Evolutionary conservation across 352 stramenopile species (phyloP).

Genomic region (Globisporangium paddicum): DNA sequence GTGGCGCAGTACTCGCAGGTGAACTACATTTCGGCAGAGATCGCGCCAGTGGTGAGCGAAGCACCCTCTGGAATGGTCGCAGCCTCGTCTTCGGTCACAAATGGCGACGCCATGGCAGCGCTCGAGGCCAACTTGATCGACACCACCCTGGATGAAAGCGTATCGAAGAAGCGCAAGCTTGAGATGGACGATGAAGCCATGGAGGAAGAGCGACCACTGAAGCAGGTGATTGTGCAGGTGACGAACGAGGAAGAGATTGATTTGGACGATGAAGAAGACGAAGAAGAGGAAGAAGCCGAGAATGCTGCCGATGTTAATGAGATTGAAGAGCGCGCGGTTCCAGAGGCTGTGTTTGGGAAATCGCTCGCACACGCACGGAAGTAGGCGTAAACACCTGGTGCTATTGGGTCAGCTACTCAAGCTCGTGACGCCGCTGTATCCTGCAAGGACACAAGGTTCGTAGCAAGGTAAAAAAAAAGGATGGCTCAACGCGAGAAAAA

Average conservation of each 20-base stretch:
- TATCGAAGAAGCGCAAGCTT: constrained; percentile 55
- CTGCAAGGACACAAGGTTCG: not conserved
- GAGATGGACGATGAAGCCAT: constrained; percentile 49
- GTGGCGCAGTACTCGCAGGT: constrained; percentile 95
- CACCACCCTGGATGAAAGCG: constrained; percentile 33
- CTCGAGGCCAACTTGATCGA: constrained; percentile 76
- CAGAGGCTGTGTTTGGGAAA: constrained; percentile 40
- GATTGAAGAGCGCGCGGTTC: constrained; percentile 54
- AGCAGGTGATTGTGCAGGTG: constrained; percentile 73
- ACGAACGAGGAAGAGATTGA: constrained; percentile 92
- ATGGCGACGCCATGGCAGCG: constrained; percentile 86
- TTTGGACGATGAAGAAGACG: constrained; percentile 83
- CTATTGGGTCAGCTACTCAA: not conserved
- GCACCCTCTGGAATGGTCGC: constrained; percentile 49
- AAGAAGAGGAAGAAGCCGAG: constrained; percentile 18
- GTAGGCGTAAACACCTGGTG: not conserved
- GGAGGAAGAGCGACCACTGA: constrained; percentile 62
- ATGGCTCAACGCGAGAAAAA: not conserved
- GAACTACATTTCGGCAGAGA: constrained; percentile 95
- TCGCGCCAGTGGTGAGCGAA: constrained; percentile 40
- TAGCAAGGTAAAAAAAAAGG: constrained; percentile 6
- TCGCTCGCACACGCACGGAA: constrained; percentile 5
- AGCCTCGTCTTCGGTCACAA: constrained; percentile 34
- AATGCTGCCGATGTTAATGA: constrained; percentile 7
- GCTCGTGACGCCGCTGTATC: not conserved